Percentiles rank a stretch among this genome's conserved stretches.
These are phyloP conservation scores for Botrytis elliptica DNA, from an alignment of 2,329 filamentous ascomycete species.

Conservation along the genomic window DNA sequence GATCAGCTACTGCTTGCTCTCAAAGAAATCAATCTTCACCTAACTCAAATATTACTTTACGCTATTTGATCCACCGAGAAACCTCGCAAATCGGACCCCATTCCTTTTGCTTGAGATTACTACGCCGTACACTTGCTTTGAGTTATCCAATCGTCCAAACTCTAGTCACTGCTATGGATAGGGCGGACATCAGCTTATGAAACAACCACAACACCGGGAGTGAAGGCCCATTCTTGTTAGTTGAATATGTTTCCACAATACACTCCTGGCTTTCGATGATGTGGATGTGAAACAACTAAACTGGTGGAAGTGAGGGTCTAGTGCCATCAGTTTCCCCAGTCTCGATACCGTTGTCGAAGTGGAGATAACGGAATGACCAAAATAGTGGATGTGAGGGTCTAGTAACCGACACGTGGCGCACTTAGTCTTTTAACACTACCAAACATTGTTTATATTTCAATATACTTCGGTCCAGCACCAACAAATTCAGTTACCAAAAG, in stretches of 20 bases:
- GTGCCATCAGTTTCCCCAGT: not conserved
- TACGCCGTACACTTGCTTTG: too few relatives aligned
- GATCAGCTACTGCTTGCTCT: not conserved
- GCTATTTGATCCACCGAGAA: not conserved
- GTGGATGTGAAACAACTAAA: not conserved
- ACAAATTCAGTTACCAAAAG: not conserved
- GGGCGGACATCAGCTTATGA: not conserved
- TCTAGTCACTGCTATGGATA: not conserved
- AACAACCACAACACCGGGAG: not conserved
- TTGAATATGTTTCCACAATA: not conserved
- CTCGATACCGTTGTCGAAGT: not conserved
- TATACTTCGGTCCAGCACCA: not conserved
- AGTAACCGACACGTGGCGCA: slow-evolving; percentile 6
- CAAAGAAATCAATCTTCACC: not conserved
- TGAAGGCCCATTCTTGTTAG: not conserved
- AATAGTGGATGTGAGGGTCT: slow-evolving; percentile 8
- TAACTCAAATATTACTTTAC: not conserved
- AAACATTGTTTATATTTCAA: not conserved
- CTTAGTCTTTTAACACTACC: not conserved
- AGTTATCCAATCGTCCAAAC: not conserved
- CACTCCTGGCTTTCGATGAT: not conserved
- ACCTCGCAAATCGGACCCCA: not conserved
- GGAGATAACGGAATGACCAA: not conserved
- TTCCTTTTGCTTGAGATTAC: too few relatives aligned
- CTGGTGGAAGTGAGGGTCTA: not conserved